Base-by-base conservation (phyloP, 495 filamentous ascomycete genomes). In the Aspergillus sclerotiicarbonarius region DNA sequence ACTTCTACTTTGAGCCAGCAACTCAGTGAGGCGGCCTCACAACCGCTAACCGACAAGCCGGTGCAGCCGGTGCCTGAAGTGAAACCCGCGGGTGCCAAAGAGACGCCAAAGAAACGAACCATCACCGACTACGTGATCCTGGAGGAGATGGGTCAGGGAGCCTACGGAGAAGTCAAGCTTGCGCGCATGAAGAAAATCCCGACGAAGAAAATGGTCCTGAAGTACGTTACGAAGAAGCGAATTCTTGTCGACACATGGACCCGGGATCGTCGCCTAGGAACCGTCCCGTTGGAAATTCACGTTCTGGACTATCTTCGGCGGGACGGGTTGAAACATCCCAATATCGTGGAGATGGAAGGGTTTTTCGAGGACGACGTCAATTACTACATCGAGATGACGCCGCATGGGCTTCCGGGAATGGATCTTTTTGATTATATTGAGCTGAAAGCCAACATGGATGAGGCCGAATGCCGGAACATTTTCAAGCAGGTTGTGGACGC, bases 201-300 rank as follows among this genome's bases (percentile, higher is more conserved):
- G 39, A 70, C 75, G 20, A 89, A 90, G 69, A 96, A 93, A 70
- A 87, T 95, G 52, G 94, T 99, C 5, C 78, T 99, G 52, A 99
- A 99, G 71, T 99, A 95, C 64, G 94, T 99, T 43, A 98, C 95
- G 1, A 99, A 99, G 70, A 86, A 89, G 60, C 87, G 93, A 33
- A 99, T 99, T 69, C 82, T 99, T 18, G 95, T 99, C 51, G 94
- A 99, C 73, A 99, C 94, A 0, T 99, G 94, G 94, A 97, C 93
- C 32, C 86, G 95, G 43, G 94, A 99, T 73, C 84, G 94, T 31
- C 83, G 89, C 30, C 84, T 99, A 6, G 94, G 94, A n/a, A 99
- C 94, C 0, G 94, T 99, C 3, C 94, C 94, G 1, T 77, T 99
- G 55, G 94, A 99, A 72, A 98, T 99, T 61, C 94, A 99, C 63